These are phyloP conservation scores for Tricholoma saponaceum DNA, from an alignment of 768 basidiomycete genomes.

Conservation along the genomic window DNA sequence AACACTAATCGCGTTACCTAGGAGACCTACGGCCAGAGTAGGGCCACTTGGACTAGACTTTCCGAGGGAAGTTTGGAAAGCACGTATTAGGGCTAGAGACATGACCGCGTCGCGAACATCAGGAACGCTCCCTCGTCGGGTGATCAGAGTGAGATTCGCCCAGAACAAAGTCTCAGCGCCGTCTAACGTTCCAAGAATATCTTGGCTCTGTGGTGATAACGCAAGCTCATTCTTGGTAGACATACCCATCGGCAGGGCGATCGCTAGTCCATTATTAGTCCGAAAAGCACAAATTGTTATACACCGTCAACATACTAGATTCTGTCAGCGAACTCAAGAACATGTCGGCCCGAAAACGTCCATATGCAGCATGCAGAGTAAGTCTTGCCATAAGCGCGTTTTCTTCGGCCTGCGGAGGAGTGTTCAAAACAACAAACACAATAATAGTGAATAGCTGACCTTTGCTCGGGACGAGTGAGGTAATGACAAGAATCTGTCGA, in stretches of 20 bases:
- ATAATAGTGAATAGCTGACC: conserved; percentile 30
- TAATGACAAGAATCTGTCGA: conserved; percentile 55
- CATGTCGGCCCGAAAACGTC: conserved; percentile 79
- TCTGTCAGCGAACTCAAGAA: conserved; percentile 88
- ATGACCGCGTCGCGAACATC: conserved; percentile 73
- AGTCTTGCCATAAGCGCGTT: conserved; percentile 71
- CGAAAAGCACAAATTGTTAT: background rate
- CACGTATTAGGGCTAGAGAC: conserved; percentile 64
- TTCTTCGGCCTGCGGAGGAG: conserved; percentile 59
- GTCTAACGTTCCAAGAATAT: conserved; percentile 56
- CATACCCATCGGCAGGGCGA: conserved; percentile 81
- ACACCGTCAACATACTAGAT: conserved; percentile 58
- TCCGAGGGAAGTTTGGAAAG: conserved; percentile 81
- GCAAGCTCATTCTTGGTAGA: conserved; percentile 37
- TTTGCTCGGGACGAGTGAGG: conserved; percentile 56
- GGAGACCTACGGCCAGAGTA: conserved; percentile 53
- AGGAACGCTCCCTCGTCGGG: conserved; percentile 56
- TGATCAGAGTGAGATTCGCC: conserved; percentile 53
- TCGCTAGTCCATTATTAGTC: conserved; percentile 46
- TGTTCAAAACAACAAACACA: background rate
- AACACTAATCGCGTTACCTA: conserved; percentile 42
- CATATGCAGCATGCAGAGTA: conserved; percentile 74
- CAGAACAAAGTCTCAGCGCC: conserved; percentile 71
- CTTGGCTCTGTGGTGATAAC: conserved; percentile 44
- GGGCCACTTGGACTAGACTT: conserved; percentile 47